phyloP scores from a whole-genome alignment of 768 basidiomycete genomes.

The Lactarius hengduanensis region DNA sequence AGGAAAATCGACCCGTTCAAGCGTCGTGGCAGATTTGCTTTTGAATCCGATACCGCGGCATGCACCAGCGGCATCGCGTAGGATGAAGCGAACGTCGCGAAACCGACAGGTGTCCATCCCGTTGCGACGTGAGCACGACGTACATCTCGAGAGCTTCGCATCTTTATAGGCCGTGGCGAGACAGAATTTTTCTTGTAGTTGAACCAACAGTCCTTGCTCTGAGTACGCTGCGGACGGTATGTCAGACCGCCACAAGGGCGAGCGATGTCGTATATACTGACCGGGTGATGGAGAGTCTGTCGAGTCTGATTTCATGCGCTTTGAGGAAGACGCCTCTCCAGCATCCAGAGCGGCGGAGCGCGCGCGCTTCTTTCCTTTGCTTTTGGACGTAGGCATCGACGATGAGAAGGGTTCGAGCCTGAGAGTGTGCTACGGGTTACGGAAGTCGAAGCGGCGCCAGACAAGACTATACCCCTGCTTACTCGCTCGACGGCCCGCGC shows the following conservation, averaged over 20 bases:
- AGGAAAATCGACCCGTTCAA: conserved; percentile 17
- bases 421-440: conserved; percentile 11
- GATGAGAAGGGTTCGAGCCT: conserved; percentile 4
- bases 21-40: conserved; percentile 14
- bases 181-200: conserved; percentile 27
- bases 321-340: conserved; percentile 22
- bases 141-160: conserved; percentile 66
- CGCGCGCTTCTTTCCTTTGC: conserved; percentile 22
- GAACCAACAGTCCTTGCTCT: neutral
- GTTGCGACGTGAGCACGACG: conserved; percentile 82
- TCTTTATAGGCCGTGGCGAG: conserved; percentile 25
- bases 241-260: conserved; percentile 14
- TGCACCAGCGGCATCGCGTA: conserved; percentile 55
- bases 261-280: conserved; percentile 2
- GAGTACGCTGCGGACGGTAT: conserved; percentile 10
- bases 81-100: conserved; percentile 74
- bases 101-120: conserved; percentile 84
- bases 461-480: conserved; percentile 14
- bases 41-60: conserved; percentile 63
- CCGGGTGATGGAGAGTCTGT: conserved; percentile 13
- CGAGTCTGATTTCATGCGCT: conserved; percentile 23
- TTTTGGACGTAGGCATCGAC: conserved; percentile 21
- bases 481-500: neutral
- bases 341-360: conserved; percentile 9
- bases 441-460: conserved; percentile 9